A percentile compares a stretch with the other conserved stretches of the same genome.
Conservation (phyloP, 1,139 yeast species). For the Geotrichum australiense region DNA sequence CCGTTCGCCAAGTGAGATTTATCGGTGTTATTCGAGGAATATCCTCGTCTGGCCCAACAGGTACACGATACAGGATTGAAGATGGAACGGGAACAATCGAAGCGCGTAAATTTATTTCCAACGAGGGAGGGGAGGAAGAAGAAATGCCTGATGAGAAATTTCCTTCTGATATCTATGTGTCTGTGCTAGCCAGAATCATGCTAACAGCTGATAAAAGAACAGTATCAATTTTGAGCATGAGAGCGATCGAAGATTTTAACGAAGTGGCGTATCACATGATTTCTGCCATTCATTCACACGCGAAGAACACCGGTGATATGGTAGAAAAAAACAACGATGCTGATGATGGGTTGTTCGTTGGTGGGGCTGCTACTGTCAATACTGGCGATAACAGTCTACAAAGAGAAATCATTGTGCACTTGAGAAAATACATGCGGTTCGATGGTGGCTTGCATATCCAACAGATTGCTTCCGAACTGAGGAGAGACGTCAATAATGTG, state of each 20-base stretch:
- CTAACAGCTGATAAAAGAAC: background rate
- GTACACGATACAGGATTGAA: slow-evolving; percentile 8
- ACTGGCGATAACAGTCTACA: slow-evolving; percentile 3
- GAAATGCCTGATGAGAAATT: background rate
- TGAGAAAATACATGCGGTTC: background rate
- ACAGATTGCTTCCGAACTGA: slow-evolving; percentile 6
- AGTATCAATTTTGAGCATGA: slow-evolving; percentile 9
- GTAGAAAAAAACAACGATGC: background rate
- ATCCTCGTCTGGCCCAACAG: slow-evolving; percentile 1
- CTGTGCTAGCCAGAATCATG: slow-evolving; percentile 10
- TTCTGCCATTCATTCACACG: slow-evolving; percentile 8
- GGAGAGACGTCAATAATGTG: slow-evolving; percentile 2
- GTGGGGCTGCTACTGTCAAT: slow-evolving; percentile 1
- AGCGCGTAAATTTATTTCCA: slow-evolving; percentile 4
- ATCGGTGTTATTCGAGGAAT: slow-evolving; percentile 11
- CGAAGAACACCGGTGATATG: slow-evolving; percentile 6
- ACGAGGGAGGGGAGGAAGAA: background rate
- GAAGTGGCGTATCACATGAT: slow-evolving; percentile 12
- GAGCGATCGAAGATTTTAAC: slow-evolving; percentile 5
- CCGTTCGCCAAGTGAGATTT: slow-evolving; percentile 12
- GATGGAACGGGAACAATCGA: slow-evolving; percentile 14
- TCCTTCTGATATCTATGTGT: slow-evolving; percentile 4
- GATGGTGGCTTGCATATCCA: slow-evolving; percentile 12
- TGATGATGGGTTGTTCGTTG: background rate
- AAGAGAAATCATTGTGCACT: slow-evolving; percentile 8